Conservation (phyloP, 176 grass and related monocot genomes). For the Panicum miliaceum region DNA sequence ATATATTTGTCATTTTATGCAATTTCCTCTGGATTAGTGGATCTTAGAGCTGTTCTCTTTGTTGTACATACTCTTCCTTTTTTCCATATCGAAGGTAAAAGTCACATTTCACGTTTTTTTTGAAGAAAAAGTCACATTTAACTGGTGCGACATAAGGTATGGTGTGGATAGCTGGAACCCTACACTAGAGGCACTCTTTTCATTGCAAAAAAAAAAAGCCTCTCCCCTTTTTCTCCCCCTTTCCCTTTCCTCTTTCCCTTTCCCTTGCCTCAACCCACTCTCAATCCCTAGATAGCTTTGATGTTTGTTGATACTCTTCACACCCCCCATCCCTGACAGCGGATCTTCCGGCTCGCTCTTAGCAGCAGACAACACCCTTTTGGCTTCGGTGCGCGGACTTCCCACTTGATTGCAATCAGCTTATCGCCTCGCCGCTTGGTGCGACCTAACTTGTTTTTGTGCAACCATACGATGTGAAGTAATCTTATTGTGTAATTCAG, state of each 20-base stretch:
- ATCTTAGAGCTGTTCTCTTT: neutral
- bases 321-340: neutral
- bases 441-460: conserved; percentile 8
- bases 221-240: neutral
- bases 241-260: neutral
- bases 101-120: conserved; percentile 15
- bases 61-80: neutral
- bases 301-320: conserved; percentile 17
- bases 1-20: conserved; percentile 9
- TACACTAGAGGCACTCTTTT: neutral
- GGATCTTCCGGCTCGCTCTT: neutral
- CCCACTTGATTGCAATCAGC: conserved; percentile 20
- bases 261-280: conserved; percentile 26
- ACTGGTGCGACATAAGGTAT: neutral
- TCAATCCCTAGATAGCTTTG: conserved; percentile 23
- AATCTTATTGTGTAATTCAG: conserved; percentile 24
- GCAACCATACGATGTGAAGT: conserved; percentile 5
- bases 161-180: conserved; percentile 21
- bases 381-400: neutral
- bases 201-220: neutral
- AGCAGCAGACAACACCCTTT: neutral
- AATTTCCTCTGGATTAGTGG: neutral
- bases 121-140: conserved; percentile 11
- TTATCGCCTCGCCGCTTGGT: conserved; percentile 2
- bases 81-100: conserved; percentile 3